A percentile compares a stretch with the other conserved stretches of the same genome.
Conservation (phyloP, 2,329 filamentous ascomycete species). For the Ascochyta viciae-villosae region DNA sequence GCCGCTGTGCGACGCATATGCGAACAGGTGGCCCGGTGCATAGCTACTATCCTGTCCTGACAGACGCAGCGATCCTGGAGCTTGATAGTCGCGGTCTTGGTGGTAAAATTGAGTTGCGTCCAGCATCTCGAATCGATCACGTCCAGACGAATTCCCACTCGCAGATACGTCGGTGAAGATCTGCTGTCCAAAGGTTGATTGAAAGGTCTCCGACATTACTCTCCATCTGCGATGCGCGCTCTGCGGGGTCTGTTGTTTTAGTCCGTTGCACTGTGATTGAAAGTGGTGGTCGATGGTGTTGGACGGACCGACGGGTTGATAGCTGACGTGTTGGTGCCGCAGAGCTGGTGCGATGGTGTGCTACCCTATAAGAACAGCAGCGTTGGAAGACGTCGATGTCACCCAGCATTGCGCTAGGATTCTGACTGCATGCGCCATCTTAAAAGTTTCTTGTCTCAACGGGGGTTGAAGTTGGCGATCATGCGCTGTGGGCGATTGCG, state of each 20-base stretch:
- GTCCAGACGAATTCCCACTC: constrained; percentile 51
- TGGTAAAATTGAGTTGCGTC: constrained; percentile 38
- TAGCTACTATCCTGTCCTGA: constrained; percentile 24
- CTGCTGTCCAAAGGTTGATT: constrained; percentile 46
- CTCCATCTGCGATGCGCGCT: constrained; percentile 44
- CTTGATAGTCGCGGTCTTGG: constrained; percentile 31
- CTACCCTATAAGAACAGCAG: constrained; percentile 40
- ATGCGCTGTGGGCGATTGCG: constrained; percentile 27
- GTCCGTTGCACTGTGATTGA: constrained; percentile 16
- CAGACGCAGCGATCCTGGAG: constrained; percentile 25
- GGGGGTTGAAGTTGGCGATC: constrained; percentile 21
- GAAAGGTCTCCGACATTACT: constrained; percentile 45
- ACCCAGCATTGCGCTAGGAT: constrained; percentile 25
- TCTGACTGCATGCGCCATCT: constrained; percentile 29
- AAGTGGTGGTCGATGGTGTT: constrained; percentile 24
- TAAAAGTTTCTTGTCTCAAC: constrained; percentile 21
- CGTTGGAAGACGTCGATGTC: constrained; percentile 21
- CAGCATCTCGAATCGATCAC: constrained; percentile 42
- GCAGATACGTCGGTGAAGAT: constrained; percentile 47
- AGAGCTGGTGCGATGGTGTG: constrained; percentile 32
- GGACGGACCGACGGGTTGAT: constrained; percentile 22
- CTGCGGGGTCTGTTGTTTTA: not conserved
- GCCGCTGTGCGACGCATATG: constrained; percentile 32
- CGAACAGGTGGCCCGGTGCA: constrained; percentile 24
- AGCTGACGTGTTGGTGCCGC: constrained; percentile 28